Evolutionary conservation across 345 rosid species (phyloP), one percentile per base, ranked within the genome.

Genomic region (Syzygium grande): DNA sequence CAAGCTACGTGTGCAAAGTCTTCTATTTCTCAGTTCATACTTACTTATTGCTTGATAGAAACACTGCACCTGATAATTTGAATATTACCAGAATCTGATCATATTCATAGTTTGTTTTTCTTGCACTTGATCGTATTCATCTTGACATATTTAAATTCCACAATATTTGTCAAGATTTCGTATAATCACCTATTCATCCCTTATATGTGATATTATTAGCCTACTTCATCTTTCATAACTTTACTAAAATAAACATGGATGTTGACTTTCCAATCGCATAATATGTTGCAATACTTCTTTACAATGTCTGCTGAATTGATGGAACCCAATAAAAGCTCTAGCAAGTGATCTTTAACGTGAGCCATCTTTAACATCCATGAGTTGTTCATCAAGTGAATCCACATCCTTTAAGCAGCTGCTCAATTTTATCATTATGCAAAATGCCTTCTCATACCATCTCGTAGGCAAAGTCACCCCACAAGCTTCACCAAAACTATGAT

Each of bases 261-360:
- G 85, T 85, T 4, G 89, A 84, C 43, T 87, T 73, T 23, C 43
- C 88, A 73, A 52, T 88, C 11, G 23, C 88, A 17, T 77, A 84
- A 29, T 86, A 79, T 7, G 52, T 85, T 58, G 52, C 58, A 34
- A 87, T 53, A 87, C 85, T 87, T 85, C 87, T 89, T 89, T 83
- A 91, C 17, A 91, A 83, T 86, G 91, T 91, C 52, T 88, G 85
- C 94, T 93, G 98, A 88, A 90, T 89, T 11, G 91, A 88, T 38
- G 96, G 92, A 77, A 93, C 17, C 97, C 96, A 65, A 97, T 84
- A 87, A 93, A 93, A 85, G 91, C 91, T 85, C 95, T 92, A 21
- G 90, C 95, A 4, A 97, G 89, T n/a, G 95, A 95, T 91, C 95
- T 96, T 61, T 88, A 88, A 92, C 38, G 5, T 58, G 89, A 88